A percentile compares a stretch with the other conserved stretches of the same genome.
phyloP scores from a whole-genome alignment of 257 asterid genomes.

The Solanum sejunctum region DNA sequence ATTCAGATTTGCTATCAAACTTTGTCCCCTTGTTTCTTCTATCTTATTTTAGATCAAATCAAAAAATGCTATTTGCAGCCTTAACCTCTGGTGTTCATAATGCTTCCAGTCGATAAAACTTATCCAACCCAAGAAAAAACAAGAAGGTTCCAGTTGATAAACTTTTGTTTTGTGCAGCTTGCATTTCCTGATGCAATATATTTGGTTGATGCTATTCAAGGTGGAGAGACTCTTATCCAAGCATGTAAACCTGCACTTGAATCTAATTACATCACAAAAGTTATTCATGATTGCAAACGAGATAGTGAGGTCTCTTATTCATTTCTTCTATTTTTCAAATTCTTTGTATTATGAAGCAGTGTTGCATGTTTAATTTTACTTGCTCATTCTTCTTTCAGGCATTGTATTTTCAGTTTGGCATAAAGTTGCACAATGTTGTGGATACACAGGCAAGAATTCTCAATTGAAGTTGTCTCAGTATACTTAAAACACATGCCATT shows the following conservation, averaged over 20 bases:
- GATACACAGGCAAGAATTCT: slow-evolving; percentile 78
- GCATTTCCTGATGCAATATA: slow-evolving; percentile 88
- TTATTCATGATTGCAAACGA: slow-evolving; percentile 96
- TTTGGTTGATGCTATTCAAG: slow-evolving; percentile 92
- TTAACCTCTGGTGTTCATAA: neutral
- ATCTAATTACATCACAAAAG: slow-evolving; percentile 85
- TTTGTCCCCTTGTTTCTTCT: neutral
- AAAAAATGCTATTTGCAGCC: neutral
- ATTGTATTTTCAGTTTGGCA: slow-evolving; percentile 82
- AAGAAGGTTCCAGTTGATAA: neutral
- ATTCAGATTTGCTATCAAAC: neutral
- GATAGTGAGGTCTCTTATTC: slow-evolving; percentile 93
- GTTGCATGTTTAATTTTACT: slow-evolving; percentile 9
- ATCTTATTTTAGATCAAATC: neutral
- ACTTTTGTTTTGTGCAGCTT: slow-evolving; percentile 41
- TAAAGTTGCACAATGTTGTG: slow-evolving; percentile 76
- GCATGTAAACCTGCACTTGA: slow-evolving; percentile 99
- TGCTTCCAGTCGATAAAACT: neutral
- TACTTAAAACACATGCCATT: neutral
- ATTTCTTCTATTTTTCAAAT: slow-evolving; percentile 12
- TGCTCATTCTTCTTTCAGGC: slow-evolving; percentile 51
- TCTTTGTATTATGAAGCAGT: slow-evolving; percentile 2
- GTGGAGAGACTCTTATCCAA: slow-evolving; percentile 65
- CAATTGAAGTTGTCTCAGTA: neutral
- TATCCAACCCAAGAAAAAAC: neutral